Evolutionary conservation across 2,329 filamentous ascomycete genomes (phyloP).

Genomic region (Cytospora schulzeri): DNA sequence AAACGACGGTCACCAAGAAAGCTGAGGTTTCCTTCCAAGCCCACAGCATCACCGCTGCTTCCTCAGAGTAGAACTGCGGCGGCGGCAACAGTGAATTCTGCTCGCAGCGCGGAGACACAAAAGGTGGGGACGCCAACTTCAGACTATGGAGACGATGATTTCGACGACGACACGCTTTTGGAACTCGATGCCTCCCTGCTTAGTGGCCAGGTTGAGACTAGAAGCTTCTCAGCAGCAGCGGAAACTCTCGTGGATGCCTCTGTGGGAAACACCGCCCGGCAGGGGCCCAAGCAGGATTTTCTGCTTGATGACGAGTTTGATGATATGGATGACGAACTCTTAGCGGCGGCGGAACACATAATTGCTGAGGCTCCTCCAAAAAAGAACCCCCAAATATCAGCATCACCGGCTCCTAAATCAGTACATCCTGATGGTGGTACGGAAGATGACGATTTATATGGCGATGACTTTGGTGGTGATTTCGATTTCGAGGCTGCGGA

Average conservation of each 20-base stretch:
- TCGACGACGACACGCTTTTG: constrained; percentile 62
- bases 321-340: constrained; percentile 65
- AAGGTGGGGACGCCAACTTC: constrained; percentile 35
- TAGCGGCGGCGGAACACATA: constrained; percentile 50
- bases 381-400: constrained; percentile 27
- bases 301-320: constrained; percentile 61
- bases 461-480: constrained; percentile 73
- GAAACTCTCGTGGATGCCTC: constrained; percentile 8
- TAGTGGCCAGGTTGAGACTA: constrained; percentile 31
- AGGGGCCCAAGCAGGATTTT: constrained; percentile 13
- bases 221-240: constrained; percentile 8
- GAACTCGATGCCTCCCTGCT: constrained; percentile 52
- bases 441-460: constrained; percentile 51
- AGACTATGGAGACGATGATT: constrained; percentile 59
- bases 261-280: not conserved
- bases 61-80: constrained; percentile 14
- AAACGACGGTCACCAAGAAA: constrained; percentile 38
- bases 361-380: constrained; percentile 40
- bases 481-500: constrained; percentile 79
- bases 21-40: not conserved
- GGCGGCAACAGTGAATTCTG: constrained; percentile 5
- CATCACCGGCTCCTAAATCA: constrained; percentile 25
- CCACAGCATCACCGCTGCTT: constrained; percentile 10
- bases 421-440: constrained; percentile 42
- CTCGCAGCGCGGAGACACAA: not conserved